Evolutionary conservation across 805 yeast species (phyloP), one percentile per base, ranked within the genome.

Genomic region (Metschnikowia lachancei): DNA sequence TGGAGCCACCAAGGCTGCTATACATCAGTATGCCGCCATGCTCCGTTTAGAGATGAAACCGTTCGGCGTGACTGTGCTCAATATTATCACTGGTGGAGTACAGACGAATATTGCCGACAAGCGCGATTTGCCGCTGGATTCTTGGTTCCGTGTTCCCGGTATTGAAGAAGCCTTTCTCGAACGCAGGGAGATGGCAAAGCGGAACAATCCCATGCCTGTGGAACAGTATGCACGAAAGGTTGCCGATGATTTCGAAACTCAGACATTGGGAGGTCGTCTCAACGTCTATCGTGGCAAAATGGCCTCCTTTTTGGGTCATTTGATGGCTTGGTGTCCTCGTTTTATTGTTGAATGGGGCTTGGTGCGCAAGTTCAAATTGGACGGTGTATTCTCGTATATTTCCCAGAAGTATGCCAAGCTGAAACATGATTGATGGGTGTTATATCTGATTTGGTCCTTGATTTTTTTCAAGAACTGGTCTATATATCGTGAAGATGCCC

Each of bases 31-130:
- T 58, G 85, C 88, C 0, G 75, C 78, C 34, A 75, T 75, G 2
- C 65, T 87, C 46, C 77, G 83, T 43, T 59, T 82, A 20, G 95
- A 87, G 63, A 61, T 87, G 75, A 78, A 78, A 59, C 85, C 88
- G 3, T 82, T 85, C 56, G 85, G 77, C 13, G 92, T 87, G 4
- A 72, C 80, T 41, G 92, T 87, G 0, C 70, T 84, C 49, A 83
- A 83, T 55, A 72, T 83, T 11, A 65, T 85, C 34, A 86, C 94
- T 8, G 95, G 95, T 26, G 92, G 87, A 31, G 94, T 87, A 26
- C 66, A 68, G 18, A 84, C 94, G 0, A 73, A 81, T 46, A 84
- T 87, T 55, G 86, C 82, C 0, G 92, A 86, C 55, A 77, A 69
- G 2, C 72, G 88, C 53, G 75, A 79, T 0, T 61, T 85, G 30